phyloP scores from a whole-genome alignment of 257 asterid genomes.

The Avicennia marina region DNA sequence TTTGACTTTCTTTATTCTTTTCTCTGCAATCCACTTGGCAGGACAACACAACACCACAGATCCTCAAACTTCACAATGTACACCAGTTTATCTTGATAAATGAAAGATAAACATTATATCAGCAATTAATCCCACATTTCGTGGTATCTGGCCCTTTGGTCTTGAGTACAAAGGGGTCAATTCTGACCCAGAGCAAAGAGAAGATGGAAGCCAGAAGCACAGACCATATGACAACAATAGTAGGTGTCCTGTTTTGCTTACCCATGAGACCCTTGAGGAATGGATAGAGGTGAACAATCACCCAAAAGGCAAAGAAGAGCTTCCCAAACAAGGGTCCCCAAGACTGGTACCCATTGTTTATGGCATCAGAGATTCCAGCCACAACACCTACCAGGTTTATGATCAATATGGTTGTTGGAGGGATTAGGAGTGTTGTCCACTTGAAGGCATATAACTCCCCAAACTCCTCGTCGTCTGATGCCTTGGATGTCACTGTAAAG shows the following conservation, averaged over 20 bases:
- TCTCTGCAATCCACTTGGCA: slow-evolving; percentile 19
- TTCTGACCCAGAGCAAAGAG: slow-evolving; percentile 84
- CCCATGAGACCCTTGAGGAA: slow-evolving; percentile 93
- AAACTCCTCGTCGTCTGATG: slow-evolving; percentile 72
- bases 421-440: slow-evolving; percentile 83
- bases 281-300: too few species aligned
- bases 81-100: slow-evolving; percentile 2
- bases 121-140: slow-evolving; percentile 82
- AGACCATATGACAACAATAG: slow-evolving; percentile 84
- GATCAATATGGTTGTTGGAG: slow-evolving; percentile 78
- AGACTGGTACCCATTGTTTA: slow-evolving; percentile 71
- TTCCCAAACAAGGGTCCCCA: slow-evolving; percentile 94
- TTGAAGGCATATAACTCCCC: too few species aligned
- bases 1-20: slow-evolving; percentile 27
- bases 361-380: too few species aligned
- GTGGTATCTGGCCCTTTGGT: slow-evolving; percentile 76
- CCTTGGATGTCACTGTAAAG: slow-evolving; percentile 84
- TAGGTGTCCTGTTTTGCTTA: slow-evolving; percentile 82
- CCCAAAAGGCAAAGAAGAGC: slow-evolving; percentile 92
- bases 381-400: slow-evolving; percentile 82
- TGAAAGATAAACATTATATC: slow-evolving; percentile 21
- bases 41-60: slow-evolving; percentile 21
- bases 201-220: slow-evolving; percentile 79
- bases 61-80: slow-evolving; percentile 22
- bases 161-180: slow-evolving; percentile 66